Percentiles rank a stretch among this genome's conserved stretches.
These are phyloP conservation scores for Ulmus americana DNA, from an alignment of 331 rosid species.

Conservation along the genomic window DNA sequence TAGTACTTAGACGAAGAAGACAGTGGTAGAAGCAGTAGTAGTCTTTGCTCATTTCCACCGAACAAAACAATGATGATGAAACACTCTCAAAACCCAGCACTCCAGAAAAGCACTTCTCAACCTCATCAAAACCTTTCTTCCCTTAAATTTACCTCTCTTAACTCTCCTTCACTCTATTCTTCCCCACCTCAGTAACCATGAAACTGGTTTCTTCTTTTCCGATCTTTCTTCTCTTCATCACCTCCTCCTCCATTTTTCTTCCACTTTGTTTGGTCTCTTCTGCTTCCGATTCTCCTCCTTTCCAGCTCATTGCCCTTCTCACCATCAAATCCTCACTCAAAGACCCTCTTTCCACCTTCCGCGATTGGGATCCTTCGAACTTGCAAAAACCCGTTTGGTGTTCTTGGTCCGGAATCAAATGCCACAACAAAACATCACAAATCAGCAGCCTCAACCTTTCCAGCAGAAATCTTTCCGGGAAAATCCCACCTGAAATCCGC, in stretches of 20 bases:
- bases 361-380: conserved; percentile 60
- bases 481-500: conserved; percentile 54
- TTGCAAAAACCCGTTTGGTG: conserved; percentile 62
- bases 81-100: conserved; percentile 81
- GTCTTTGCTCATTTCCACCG: conserved; percentile 38
- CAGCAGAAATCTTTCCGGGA: conserved; percentile 70
- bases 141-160: conserved; percentile 61
- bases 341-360: conserved; percentile 61
- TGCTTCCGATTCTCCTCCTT: conserved; percentile 33
- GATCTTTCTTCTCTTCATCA: conserved; percentile 25
- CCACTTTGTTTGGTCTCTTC: conserved; percentile 32
- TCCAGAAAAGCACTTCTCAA: conserved; percentile 59
- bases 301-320: conserved; percentile 55
- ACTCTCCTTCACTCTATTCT: conserved; percentile 30
- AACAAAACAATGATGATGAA: conserved; percentile 55
- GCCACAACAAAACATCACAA: conserved; percentile 51
- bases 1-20: conserved; percentile 2
- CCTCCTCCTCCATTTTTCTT: conserved; percentile 33
- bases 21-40: conserved; percentile 20
- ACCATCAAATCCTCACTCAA: conserved; percentile 56
- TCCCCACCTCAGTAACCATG: conserved; percentile 44
- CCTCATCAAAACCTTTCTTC: conserved; percentile 58
- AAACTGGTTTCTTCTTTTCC: conserved; percentile 39
- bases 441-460: conserved; percentile 68
- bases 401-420: conserved; percentile 76